Base-by-base conservation (phyloP, 2,329 filamentous ascomycete genomes). In the Parascedosporium putredinis region DNA sequence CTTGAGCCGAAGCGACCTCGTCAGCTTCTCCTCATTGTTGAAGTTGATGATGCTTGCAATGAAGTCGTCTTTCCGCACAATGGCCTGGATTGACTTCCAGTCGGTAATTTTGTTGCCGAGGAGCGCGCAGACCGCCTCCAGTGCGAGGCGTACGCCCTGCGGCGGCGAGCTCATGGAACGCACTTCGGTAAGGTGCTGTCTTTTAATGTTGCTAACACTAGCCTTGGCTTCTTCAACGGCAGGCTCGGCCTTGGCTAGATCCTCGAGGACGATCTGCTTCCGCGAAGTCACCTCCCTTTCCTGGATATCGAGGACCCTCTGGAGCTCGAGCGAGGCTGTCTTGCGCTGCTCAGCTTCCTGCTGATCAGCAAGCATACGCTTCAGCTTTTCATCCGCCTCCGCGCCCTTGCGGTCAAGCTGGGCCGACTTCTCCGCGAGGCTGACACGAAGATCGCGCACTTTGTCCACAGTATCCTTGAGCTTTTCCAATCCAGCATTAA, bases 401-500 rank as follows among this genome's bases (percentile, higher is more conserved):
- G 83, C 83, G 61, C 96, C 88, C 70, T 98, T 98, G 64, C 82
- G 84, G 65, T 96, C 89, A 6, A 98, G 76, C 64, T 97, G 88
- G 2, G 78, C 81, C 70, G 96, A 94, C 78, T 98, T 98, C 67
- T 94, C 84, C 1, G 90, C 90, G 51, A 99, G 76, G 66, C 89
- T 96, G 57, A 80, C 83, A 59, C 91, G 84, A 52, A 98, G 75
- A 65, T 97, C 91, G 53, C 88, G 83, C 50, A 99, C 93, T 71
- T 98, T 97, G 67, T 95, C 89, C 20, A 97, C 90, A 2, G 93
- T 98, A 67, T 97, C 93, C 57, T 88, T 81, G 24, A 99, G 75
- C 67, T 99, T 99, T 71, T 98, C 93, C 2, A 99, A 78, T 75
- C 93, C 94, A 51, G 97, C 90, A 60, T 98, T 98, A 54, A 99